Conservation (phyloP, 2,329 filamentous ascomycete species). For the Aspergillus unguis region DNA sequence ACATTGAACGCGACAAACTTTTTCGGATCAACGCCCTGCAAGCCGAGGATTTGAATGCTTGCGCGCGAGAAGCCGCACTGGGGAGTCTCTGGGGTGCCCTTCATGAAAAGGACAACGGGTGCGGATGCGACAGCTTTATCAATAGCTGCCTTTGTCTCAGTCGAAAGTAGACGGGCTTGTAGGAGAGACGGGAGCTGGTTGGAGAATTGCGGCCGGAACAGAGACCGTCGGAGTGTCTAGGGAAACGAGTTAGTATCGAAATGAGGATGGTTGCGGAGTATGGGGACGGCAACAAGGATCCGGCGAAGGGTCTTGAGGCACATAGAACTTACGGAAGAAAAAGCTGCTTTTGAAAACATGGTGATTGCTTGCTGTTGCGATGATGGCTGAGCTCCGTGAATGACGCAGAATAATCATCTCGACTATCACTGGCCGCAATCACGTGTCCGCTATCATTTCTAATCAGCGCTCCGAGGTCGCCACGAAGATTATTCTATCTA, state of each 20-base stretch:
- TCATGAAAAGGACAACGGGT: slow-evolving; percentile 98
- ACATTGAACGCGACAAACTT: slow-evolving; percentile 99
- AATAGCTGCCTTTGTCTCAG: slow-evolving; percentile 76
- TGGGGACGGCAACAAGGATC: neutral
- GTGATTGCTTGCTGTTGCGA: slow-evolving; percentile 5
- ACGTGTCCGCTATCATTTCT: slow-evolving; percentile 7
- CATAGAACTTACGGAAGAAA: slow-evolving; percentile 19
- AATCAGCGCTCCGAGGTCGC: neutral
- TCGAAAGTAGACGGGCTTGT: slow-evolving; percentile 67
- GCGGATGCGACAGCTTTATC: slow-evolving; percentile 84
- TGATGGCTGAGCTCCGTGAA: neutral
- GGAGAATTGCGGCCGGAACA: slow-evolving; percentile 2
- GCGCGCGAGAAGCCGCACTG: slow-evolving; percentile 97
- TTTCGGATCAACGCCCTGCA: slow-evolving; percentile 89
- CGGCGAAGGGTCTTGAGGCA: neutral
- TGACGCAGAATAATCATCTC: neutral
- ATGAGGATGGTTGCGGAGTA: neutral
- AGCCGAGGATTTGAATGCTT: slow-evolving; percentile 86
- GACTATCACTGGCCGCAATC: neutral
- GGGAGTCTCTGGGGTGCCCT: slow-evolving; percentile 91
- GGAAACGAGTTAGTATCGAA: neutral
- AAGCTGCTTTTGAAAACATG: slow-evolving; percentile 29
- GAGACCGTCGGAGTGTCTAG: slow-evolving; percentile 3
- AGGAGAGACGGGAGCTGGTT: slow-evolving; percentile 21
- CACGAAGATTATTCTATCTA: neutral